These are phyloP conservation scores for Nematodospora valgi DNA, from an alignment of 805 yeast species.

Conservation along the genomic window DNA sequence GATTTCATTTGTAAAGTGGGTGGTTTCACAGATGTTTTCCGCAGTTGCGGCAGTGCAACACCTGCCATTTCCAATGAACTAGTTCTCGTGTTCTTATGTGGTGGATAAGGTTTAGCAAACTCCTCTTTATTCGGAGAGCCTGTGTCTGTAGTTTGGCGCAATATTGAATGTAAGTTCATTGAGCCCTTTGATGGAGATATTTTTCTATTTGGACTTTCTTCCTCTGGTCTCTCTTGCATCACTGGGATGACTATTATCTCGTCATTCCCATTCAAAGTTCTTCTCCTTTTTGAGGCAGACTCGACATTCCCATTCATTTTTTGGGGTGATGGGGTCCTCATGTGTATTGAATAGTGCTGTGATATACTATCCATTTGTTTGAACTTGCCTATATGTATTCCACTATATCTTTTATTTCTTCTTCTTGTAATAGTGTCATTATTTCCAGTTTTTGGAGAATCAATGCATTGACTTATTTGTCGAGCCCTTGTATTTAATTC, in stretches of 20 bases:
- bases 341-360: constrained; percentile 43
- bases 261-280: constrained; percentile 42
- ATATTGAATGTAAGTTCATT: constrained; percentile 31
- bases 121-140: constrained; percentile 15
- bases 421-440: neutral
- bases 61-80: constrained; percentile 37
- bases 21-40: constrained; percentile 15
- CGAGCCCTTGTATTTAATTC: constrained; percentile 44
- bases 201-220: constrained; percentile 19
- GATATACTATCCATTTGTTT: constrained; percentile 48
- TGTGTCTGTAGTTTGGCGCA: constrained; percentile 15
- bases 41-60: constrained; percentile 17
- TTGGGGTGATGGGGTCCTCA: constrained; percentile 7
- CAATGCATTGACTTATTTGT: constrained; percentile 23
- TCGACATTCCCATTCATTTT: neutral
- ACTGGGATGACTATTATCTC: constrained; percentile 17
- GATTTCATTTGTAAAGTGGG: constrained; percentile 16
- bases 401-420: constrained; percentile 29
- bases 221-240: constrained; percentile 2
- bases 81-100: constrained; percentile 20
- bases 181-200: constrained; percentile 42
- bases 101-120: constrained; percentile 25
- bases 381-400: constrained; percentile 32
- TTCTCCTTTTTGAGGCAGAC: constrained; percentile 27
- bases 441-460: neutral